Evolutionary conservation across 202 grass and related monocot species (phyloP).

Genomic region (Setaria italica): DNA sequence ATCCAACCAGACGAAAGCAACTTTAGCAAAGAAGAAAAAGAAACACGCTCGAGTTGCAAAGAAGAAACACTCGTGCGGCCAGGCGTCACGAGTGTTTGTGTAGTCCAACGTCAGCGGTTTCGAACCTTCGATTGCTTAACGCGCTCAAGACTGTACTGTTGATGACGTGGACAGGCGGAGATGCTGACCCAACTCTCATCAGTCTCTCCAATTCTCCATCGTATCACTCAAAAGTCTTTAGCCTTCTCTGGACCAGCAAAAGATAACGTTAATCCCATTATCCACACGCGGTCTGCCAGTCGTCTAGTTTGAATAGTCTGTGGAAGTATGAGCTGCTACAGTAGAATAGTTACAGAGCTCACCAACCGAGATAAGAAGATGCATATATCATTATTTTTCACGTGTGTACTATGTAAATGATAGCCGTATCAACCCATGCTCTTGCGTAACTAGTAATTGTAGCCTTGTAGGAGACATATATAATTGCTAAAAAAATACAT

Average conservation of each 20-base stretch:
- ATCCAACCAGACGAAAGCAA: too few species aligned
- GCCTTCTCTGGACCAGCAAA: not conserved
- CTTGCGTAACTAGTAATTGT: too few species aligned
- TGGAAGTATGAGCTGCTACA: not conserved
- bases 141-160: not conserved
- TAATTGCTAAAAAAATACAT: too few species aligned
- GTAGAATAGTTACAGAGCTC: too few species aligned
- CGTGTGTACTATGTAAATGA: not conserved
- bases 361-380: too few species aligned
- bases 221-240: not conserved
- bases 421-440: too few species aligned
- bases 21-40: too few species aligned
- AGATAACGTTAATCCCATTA: not conserved
- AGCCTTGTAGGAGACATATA: too few species aligned
- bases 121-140: constrained; percentile 33
- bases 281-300: not conserved
- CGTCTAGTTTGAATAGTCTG: not conserved
- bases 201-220: not conserved
- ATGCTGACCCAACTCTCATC: not conserved
- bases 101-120: not conserved
- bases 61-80: too few species aligned
- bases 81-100: too few species aligned
- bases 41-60: too few species aligned
- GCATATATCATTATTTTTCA: too few species aligned
- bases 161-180: not conserved